Percentiles rank a stretch among this genome's conserved stretches.
phyloP scores from a whole-genome alignment of 768 basidiomycete species.

The Stropharia rugosoannulata region DNA sequence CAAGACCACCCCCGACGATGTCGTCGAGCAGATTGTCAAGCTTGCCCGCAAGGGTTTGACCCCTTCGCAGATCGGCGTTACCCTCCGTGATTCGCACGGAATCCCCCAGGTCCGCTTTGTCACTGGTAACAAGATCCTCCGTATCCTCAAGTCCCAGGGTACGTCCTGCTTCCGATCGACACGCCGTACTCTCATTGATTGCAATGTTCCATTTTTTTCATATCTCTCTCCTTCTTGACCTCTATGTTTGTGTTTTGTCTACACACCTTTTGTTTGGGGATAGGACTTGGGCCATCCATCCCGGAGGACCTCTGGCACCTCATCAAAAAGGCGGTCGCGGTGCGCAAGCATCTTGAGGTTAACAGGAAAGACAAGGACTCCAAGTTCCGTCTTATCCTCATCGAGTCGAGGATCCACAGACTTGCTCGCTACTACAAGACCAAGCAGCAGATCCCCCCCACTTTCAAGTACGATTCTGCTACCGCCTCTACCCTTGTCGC shows the following conservation, averaged over 20 bases:
- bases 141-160: conserved; percentile 96
- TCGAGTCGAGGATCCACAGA: conserved; percentile 98
- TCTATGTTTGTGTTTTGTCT: conserved; percentile 18
- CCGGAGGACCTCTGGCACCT: conserved; percentile 99
- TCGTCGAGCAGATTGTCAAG: conserved; percentile 95
- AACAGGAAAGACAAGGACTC: conserved; percentile 99
- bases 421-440: conserved; percentile 99
- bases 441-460: conserved; percentile 95
- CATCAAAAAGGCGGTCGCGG: conserved; percentile 99
- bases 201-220: conserved; percentile 16
- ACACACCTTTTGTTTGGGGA: conserved; percentile 53
- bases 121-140: conserved; percentile 98
- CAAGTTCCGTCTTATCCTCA: conserved; percentile 92
- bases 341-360: conserved; percentile 96
- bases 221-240: conserved; percentile 11
- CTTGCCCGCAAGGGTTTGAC: conserved; percentile 97
- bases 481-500: conserved; percentile 92
- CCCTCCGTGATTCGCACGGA: conserved; percentile 96
- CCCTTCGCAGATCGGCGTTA: conserved; percentile 97
- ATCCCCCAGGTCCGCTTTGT: conserved; percentile 98
- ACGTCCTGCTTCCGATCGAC: conserved; percentile 27
- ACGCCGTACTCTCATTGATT: conserved; percentile 22
- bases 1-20: conserved; percentile 93
- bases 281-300: conserved; percentile 95
- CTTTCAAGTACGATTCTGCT: conserved; percentile 97